Evolutionary conservation across 2,329 filamentous ascomycete genomes (phyloP), one percentile per base, ranked within the genome.

Genomic region (Apiospora saccharicola): DNA sequence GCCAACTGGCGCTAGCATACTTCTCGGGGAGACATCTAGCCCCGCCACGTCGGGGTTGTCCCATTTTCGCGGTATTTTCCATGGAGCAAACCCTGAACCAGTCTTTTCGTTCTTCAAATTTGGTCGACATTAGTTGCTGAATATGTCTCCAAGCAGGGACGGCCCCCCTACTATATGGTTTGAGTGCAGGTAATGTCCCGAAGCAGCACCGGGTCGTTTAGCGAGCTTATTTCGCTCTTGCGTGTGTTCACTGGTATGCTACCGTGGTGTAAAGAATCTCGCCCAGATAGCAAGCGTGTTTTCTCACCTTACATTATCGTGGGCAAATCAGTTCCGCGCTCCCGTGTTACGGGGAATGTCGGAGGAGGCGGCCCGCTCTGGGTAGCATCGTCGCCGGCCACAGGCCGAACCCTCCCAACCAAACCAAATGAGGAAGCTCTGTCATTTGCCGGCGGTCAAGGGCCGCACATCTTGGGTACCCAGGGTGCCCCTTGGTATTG

Each of bases 321-420:
- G 14, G 16, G 16, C 7, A 16, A 2, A 37, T 37, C 6, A 3
- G 16, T 12, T 12, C 19, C 30, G 8, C 53, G 30, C 19, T 30
- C 4, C 22, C n/a, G 30, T n/a, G 30, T 4, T 61, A 30, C 53
- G 53, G 53, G 14, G 22, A 1, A 37, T 61, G 53, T 61, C 53
- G 30, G 53, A 61, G 53, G 53, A 61, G 53, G 30, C 53, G 53
- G 53, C 30, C 53, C 53, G 53, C 53, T 37, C 53, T 61, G 30
- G 4, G 19, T 30, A 7, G 7, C 16, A 37, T 34, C 16, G 30
- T 30, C 19, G 30, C 16, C 53, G 53, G 53, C 53, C 19, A 41
- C 16, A 61, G 53, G 37, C 53, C 53, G 53, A 61, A 41, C 4
- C 44, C 44, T n/a, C 22, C 22, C 47, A 8, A 49, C 10, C 10